phyloP scores from a whole-genome alignment of 179 eudicot genomes.

The Actinidia chinensis region DNA sequence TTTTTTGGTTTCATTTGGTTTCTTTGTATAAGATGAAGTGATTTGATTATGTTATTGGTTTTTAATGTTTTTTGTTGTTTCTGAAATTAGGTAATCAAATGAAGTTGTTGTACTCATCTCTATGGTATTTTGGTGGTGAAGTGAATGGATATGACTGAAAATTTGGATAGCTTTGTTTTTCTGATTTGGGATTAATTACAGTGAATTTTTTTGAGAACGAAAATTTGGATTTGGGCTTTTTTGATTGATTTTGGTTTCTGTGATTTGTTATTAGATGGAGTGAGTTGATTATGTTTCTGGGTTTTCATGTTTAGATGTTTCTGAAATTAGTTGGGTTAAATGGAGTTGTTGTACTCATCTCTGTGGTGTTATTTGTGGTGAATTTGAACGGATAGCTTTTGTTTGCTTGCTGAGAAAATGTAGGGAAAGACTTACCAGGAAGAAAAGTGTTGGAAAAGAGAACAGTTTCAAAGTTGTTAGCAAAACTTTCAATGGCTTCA shows the following conservation, averaged over 20 bases:
- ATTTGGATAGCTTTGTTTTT: neutral
- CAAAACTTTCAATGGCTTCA: too few relatives aligned
- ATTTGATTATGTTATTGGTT: neutral
- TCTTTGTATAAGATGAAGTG: neutral
- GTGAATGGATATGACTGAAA: neutral
- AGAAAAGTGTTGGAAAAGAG: neutral
- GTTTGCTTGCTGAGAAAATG: slow-evolving; percentile 5
- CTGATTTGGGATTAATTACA: neutral
- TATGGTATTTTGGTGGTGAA: neutral
- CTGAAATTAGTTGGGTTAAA: neutral
- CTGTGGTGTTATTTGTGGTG: neutral
- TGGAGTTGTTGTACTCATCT: neutral
- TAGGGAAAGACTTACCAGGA: neutral
- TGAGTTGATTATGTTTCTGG: neutral
- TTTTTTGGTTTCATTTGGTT: slow-evolving; percentile 11
- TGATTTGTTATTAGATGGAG: slow-evolving; percentile 14
- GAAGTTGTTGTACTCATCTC: neutral
- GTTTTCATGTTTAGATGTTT: neutral
- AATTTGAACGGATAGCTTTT: neutral
- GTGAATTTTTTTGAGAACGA: slow-evolving; percentile 3
- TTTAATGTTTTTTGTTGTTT: neutral
- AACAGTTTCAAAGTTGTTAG: too few relatives aligned
- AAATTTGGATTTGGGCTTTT: neutral
- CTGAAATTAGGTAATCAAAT: neutral
- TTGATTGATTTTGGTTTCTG: neutral